Base-by-base conservation (phyloP, 768 basidiomycete species). In the Psilocybe sp. region DNA sequence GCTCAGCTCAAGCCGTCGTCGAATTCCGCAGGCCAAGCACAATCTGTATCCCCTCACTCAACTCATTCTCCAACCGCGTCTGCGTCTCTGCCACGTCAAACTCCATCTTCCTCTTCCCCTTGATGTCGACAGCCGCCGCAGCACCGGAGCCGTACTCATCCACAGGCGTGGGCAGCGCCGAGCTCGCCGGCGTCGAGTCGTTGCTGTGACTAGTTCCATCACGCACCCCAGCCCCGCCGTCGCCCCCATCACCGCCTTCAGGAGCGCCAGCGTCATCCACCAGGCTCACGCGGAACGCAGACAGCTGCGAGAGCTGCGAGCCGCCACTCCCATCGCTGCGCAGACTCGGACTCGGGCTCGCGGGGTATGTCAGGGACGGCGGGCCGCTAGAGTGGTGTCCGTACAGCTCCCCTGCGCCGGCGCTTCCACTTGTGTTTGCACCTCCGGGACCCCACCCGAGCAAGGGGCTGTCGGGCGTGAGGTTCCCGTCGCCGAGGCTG, bases 131-230 rank as follows among this genome's bases (percentile, higher is more conserved):
- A 16, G 23, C 39, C 40, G 35, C 28, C 18, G 5, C 15, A 9
- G 32, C 45, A 13, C n/a, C n/a, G 7, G 23, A 28, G n/a, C 20
- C 47, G 35, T 45, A 56, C 47, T 65, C 60, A 37, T 70, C 69
- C 2, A 61, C 51, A 28, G 69, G 69, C 2, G 68, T 70, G 9
- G 61, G 60, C 8, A 67, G 61, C 15, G 60, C 64, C 20, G 65
- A 66, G 33, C 55, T 62, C 1, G 53, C 55, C 35, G 69, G 62
- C 0, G 67, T 67, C 23, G 23, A 6, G 63, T 50, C 45, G 54
- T 61, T 28, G 23, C 23, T 14, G 47, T 31, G 4, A 60, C 53
- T 6, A 56, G n/a, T n/a, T n/a, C n/a, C n/a, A n/a, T n/a, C n/a
- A n/a, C n/a, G n/a, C n/a, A n/a, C n/a, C n/a, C n/a, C n/a, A n/a